Evolutionary conservation across 1,139 yeast genomes (phyloP).

Genomic region (Lodderomyces jiufengensis): DNA sequence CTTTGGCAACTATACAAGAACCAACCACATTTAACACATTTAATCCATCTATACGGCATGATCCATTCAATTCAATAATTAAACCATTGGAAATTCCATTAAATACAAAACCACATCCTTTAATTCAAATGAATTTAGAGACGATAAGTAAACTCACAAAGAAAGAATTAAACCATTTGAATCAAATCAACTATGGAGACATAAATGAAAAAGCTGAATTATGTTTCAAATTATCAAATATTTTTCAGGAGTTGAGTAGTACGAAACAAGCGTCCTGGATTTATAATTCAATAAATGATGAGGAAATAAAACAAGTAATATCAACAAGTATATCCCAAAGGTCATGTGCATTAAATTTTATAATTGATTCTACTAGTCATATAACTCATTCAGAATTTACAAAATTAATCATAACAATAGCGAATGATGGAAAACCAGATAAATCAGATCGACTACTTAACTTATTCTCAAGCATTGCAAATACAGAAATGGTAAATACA

Average conservation of each 20-base stretch:
- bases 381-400: constrained; percentile 17
- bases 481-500: constrained; percentile 23
- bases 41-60: background rate
- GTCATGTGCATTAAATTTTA: constrained; percentile 23
- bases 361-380: constrained; percentile 21
- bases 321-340: background rate
- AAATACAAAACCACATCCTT: constrained; percentile 33
- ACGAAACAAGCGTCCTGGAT: constrained; percentile 19
- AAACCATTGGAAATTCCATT: constrained; percentile 12
- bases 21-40: constrained; percentile 10
- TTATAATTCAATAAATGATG: constrained; percentile 13
- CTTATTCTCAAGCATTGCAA: constrained; percentile 22
- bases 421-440: constrained; percentile 14
- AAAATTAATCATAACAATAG: constrained; percentile 20
- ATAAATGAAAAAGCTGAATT: constrained; percentile 28
- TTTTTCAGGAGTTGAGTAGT: constrained; percentile 21
- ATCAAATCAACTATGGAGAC: constrained; percentile 23
- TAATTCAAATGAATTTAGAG: constrained; percentile 25
- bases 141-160: constrained; percentile 22
- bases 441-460: constrained; percentile 21
- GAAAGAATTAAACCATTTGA: constrained; percentile 24
- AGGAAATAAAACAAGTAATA: constrained; percentile 22
- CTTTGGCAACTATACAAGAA: background rate
- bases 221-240: constrained; percentile 27
- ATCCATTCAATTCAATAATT: background rate